A percentile compares a stretch with the other conserved stretches of the same genome.
phyloP scores from a whole-genome alignment of 495 filamentous ascomycete species.

The Aspergillus nanangensis region DNA sequence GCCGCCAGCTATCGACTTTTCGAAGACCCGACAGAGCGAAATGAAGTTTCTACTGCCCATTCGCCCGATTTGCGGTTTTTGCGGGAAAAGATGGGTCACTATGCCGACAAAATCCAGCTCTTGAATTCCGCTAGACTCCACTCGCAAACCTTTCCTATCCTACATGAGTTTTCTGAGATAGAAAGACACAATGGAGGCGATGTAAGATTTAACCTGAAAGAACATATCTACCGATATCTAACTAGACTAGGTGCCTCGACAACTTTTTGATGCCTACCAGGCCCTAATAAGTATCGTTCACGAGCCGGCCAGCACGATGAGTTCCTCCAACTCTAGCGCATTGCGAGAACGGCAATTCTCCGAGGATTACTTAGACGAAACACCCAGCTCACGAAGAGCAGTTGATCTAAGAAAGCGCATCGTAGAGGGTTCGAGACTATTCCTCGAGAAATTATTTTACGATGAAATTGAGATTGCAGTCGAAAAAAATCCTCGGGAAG shows the following conservation, averaged over 20 bases:
- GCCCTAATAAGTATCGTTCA: constrained; percentile 69
- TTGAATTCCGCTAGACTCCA: constrained; percentile 70
- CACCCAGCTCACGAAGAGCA: constrained; percentile 53
- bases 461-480: constrained; percentile 69
- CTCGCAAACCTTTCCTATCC: constrained; percentile 59
- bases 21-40: constrained; percentile 60
- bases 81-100: constrained; percentile 74
- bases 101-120: constrained; percentile 68
- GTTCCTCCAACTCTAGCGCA: constrained; percentile 46
- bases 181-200: constrained; percentile 64
- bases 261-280: constrained; percentile 72
- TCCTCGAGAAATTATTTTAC: constrained; percentile 71
- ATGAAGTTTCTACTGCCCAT: constrained; percentile 28
- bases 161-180: constrained; percentile 67
- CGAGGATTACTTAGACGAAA: constrained; percentile 66
- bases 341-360: constrained; percentile 75
- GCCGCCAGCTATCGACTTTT: constrained; percentile 52
- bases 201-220: constrained; percentile 36
- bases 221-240: constrained; percentile 13
- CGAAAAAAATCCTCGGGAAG: constrained; percentile 77
- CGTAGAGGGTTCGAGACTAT: constrained; percentile 68
- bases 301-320: constrained; percentile 54
- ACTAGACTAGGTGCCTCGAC: constrained; percentile 48
- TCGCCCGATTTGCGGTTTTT: constrained; percentile 65
- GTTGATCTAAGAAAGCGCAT: constrained; percentile 67